Base-by-base conservation (phyloP, 1,284 basidiomycete genomes). In the Entoloma clypeatum region DNA sequence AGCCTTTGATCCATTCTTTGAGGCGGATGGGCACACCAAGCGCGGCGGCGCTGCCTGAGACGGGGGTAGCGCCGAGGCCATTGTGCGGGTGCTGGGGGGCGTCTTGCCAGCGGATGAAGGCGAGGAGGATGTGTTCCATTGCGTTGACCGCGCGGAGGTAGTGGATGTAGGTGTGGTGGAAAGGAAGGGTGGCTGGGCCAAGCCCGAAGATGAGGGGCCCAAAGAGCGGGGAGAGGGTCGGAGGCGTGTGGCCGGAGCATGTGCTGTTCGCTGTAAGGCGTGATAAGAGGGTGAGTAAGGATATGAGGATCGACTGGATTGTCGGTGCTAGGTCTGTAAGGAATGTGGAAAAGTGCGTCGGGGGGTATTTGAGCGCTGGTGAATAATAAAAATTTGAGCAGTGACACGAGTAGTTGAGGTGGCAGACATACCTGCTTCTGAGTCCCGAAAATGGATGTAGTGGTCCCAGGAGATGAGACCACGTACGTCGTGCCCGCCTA, bases 211-310 rank as follows among this genome's bases (percentile, higher is more conserved):
- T 63, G 17, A 88, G 71, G 4, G 86, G 88, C 0, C 86, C 87
- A 61, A 94, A 94, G n/a, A 92, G 74, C n/a, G 88, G 81, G 0
- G 89, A 86, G 24, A 93, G 71, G 2, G 86, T 81, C 19, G 86
- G 83, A 1, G 89, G 89, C 0, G 88, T 92, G 49, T 92, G 83
- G 5, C 89, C 88, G 7, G 88, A 92, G 9, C 69, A 77, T 11
- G 77, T 75, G 49, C 85, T 86, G 57, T 94, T 80, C 0, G 91
- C 86, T 0, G 86, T 79, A 43, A 95, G 77, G 13, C 86, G 81
- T 2, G 81, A 76, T 24, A 94, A 70, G 19, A 96, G 76, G 14
- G 77, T 73, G 53, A 92, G 75, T 6, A 92, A 64, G 1, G 81
- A 77, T 44, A 77, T 60, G 37, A 92, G 62, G 41, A 91, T 73